These are phyloP conservation scores for Cryptococcus sp. DNA, from an alignment of 1,284 basidiomycete species.

Conservation along the genomic window DNA sequence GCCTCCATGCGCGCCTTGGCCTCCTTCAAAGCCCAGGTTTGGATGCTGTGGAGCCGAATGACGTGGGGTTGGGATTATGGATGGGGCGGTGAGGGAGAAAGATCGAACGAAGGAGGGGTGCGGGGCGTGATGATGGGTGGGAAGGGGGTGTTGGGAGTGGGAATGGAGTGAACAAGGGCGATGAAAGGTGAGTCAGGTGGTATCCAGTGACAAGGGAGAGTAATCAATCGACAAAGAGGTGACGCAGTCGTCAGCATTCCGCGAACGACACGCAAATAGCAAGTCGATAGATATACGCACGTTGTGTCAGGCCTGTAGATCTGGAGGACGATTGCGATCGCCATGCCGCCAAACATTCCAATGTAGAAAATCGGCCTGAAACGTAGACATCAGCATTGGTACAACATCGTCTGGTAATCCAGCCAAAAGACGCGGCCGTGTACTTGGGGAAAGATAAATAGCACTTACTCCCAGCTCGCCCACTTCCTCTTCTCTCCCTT, in stretches of 20 bases:
- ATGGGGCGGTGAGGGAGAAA: neutral
- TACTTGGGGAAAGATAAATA: neutral
- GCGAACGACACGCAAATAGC: neutral
- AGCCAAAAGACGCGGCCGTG: neutral
- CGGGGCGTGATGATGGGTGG: neutral
- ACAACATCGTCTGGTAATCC: neutral
- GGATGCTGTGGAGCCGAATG: constrained; percentile 58
- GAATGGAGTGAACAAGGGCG: neutral
- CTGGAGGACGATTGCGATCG: constrained; percentile 67
- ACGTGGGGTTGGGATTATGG: neutral
- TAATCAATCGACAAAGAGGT: neutral
- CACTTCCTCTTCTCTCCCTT: constrained; percentile 33
- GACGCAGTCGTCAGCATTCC: neutral
- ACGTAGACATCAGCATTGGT: neutral
- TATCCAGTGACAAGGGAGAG: neutral
- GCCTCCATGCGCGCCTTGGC: neutral
- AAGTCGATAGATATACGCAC: constrained; percentile 55
- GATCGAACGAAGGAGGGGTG: neutral
- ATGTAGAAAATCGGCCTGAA: constrained; percentile 66
- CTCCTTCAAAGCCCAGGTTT: constrained; percentile 66
- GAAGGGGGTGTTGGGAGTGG: neutral
- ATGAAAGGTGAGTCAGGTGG: neutral
- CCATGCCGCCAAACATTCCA: constrained; percentile 88
- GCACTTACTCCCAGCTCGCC: constrained; percentile 46
- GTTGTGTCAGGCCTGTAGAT: constrained; percentile 96